Evolutionary conservation across 176 grass and related monocot species (phyloP).

Genomic region (Ananas comosus): DNA sequence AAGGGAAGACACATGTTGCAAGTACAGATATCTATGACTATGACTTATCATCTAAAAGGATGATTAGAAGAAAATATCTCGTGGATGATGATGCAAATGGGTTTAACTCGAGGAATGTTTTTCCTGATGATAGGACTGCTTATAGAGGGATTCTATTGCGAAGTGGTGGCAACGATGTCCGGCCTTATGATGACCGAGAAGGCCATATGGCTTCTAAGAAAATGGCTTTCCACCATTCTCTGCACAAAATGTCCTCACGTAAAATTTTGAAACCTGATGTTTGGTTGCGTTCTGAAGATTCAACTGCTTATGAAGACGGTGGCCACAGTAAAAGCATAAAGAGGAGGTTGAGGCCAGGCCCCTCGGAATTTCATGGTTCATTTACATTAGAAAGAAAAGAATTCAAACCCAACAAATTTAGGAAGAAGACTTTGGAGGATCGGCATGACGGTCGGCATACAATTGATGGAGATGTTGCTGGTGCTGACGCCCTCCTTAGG

Average conservation of each 20-base stretch:
- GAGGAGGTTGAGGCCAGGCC: constrained; percentile 27
- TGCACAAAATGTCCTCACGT: constrained; percentile 26
- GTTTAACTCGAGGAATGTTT: constrained; percentile 30
- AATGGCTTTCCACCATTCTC: constrained; percentile 15
- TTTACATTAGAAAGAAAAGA: constrained; percentile 28
- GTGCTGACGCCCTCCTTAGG: constrained; percentile 21
- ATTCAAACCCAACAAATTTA: constrained; percentile 35
- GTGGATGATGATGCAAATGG: constrained; percentile 25
- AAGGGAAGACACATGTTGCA: background rate
- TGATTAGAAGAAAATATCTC: constrained; percentile 10
- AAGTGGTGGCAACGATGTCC: constrained; percentile 21
- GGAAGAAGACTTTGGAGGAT: constrained; percentile 27
- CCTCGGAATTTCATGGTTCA: constrained; percentile 24
- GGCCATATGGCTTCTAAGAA: constrained; percentile 23
- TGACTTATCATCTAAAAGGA: constrained; percentile 12
- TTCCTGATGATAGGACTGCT: constrained; percentile 27
- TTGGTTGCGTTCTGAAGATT: background rate
- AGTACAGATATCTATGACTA: background rate
- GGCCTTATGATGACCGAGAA: constrained; percentile 18
- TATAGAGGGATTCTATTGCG: constrained; percentile 52
- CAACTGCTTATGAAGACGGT: background rate
- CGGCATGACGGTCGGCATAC: constrained; percentile 16
- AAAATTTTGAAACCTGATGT: constrained; percentile 27
- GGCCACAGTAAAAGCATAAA: constrained; percentile 30
- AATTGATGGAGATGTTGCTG: constrained; percentile 31